Evolutionary conservation across 164 flowering plant genomes (phyloP).

Genomic region (Santalum album): DNA sequence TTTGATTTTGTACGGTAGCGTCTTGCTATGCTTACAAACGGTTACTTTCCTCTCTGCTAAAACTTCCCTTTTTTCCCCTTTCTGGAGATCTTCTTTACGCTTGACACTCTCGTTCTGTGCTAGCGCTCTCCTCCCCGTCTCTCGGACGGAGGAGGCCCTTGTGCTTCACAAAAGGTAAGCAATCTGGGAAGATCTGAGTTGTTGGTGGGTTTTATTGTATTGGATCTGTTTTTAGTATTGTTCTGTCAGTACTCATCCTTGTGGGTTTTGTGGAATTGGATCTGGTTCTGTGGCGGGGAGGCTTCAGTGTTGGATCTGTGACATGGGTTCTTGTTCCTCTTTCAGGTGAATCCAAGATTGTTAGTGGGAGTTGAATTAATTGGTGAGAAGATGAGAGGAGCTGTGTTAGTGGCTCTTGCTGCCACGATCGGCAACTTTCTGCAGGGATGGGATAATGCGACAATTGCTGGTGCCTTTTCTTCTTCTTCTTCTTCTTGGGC

Average conservation of each 20-base stretch:
- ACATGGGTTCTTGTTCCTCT: background rate
- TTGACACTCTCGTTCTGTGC: background rate
- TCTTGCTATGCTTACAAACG: background rate
- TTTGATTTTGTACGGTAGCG: background rate
- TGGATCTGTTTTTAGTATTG: too few relatives aligned
- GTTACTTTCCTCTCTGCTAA: background rate
- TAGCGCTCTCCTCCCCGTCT: too few relatives aligned
- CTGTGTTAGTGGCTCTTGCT: conserved; percentile 49
- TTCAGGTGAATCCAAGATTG: background rate
- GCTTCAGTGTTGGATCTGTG: background rate
- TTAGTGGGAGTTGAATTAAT: background rate
- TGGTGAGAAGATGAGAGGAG: conserved; percentile 30
- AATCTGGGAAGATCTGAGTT: background rate
- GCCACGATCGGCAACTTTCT: conserved; percentile 60
- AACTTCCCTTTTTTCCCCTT: too few relatives aligned
- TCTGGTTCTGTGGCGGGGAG: background rate
- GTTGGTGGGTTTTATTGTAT: too few relatives aligned
- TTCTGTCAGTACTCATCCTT: too few relatives aligned
- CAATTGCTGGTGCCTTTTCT: conserved; percentile 42
- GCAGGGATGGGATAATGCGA: conserved; percentile 74
- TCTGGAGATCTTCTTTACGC: too few relatives aligned
- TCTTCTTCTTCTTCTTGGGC: background rate
- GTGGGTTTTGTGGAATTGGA: background rate
- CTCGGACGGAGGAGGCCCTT: too few relatives aligned
- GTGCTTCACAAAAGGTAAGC: background rate